Evolutionary conservation across 805 yeast species (phyloP), one percentile per base, ranked within the genome.

Genomic region (Sugiyamaella smithiae): DNA sequence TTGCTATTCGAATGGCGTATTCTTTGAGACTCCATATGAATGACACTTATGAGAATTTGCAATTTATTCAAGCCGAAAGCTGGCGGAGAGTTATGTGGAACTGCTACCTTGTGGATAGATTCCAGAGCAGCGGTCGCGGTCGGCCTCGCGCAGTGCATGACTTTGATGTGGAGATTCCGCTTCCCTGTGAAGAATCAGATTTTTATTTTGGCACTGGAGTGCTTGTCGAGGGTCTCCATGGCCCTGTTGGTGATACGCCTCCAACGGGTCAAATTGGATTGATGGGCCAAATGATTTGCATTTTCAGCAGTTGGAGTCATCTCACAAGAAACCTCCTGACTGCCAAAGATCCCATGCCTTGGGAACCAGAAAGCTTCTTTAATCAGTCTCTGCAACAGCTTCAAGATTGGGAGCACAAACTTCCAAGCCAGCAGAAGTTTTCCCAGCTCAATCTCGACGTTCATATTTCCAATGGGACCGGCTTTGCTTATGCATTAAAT

Each of bases 61-160:
- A 16, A 5, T 35, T 35, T 7, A 35, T 35, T 16, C 38, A 35
- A 20, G 38, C 38, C 38, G 38, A 35, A 19, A 14, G 22, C 5
- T 35, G 38, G 38, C 12, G 38, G 7, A 3, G 38, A 5, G 38
- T 35, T 20, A 35, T 35, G 38, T 35, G 38, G 38, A 35, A 35
- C 22, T 35, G 38, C 22, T 35, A 35, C 16, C 22, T 35, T 12
- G 38, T 35, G 7, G 38, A 35, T 19, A 16, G 38, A 7, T 35
- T 35, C 38, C 38, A 35, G 22, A 35, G 38, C 38, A 19, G 38
- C 20, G 38, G 38, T n/a, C 19, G 38, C 12, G 38, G 38, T 16
- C 3, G 38, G 22, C 38, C 38, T 4, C 38, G 38, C 9, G 38
- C 38, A 35, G 22, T 35, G 11, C 38, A 35, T 12, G 38, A 35